Evolutionary conservation across 2,329 filamentous ascomycete genomes (phyloP), one percentile per base, ranked within the genome.

Genomic region (Fusarium tricinctum): DNA sequence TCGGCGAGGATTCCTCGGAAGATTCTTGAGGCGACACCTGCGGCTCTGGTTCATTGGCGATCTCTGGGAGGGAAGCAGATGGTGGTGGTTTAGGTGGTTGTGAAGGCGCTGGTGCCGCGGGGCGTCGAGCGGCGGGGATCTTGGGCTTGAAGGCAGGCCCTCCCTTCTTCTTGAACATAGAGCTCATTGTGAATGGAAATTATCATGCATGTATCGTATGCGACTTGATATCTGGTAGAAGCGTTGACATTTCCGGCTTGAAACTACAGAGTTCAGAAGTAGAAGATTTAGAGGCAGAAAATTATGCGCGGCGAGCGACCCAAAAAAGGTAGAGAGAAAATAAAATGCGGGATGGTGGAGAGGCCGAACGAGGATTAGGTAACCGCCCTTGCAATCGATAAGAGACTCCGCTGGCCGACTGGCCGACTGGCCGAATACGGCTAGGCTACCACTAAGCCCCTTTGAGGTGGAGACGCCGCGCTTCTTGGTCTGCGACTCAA

Each of bases 71-170:
- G 43, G 67, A 45, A 54, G 65, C 35, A 52, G 54, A 42, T 33
- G 66, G 33, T 32, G 46, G 19, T 57, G 67, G 61, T 53, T 72
- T 76, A 35, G 59, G 48, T 42, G 54, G 65, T 61, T 72, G 70
- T 49, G 70, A 67, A 33, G 68, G 54, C 58, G 76, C 73, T 60
- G 81, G 77, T 56, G 81, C 79, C 67, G 82, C 81, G 64, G 77
- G 75, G 58, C 84, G 81, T 74, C 89, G 86, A 68, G 84, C 82
- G 33, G 80, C 77, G 32, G 86, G 87, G 68, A 87, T 86, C 81
- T 91, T 93, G 44, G 91, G 91, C 77, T 91, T 91, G 81, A 93
- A 92, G 80, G 83, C 83, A 59, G 84, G 81, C 71, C 84, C 83
- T 74, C 82, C 84, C 71, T 84, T 82, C 79, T 92, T 91, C 81